These are phyloP conservation scores for Backusella tuberculispora DNA, from an alignment of 192 early-diverging fungal genomes.

Conservation along the genomic window DNA sequence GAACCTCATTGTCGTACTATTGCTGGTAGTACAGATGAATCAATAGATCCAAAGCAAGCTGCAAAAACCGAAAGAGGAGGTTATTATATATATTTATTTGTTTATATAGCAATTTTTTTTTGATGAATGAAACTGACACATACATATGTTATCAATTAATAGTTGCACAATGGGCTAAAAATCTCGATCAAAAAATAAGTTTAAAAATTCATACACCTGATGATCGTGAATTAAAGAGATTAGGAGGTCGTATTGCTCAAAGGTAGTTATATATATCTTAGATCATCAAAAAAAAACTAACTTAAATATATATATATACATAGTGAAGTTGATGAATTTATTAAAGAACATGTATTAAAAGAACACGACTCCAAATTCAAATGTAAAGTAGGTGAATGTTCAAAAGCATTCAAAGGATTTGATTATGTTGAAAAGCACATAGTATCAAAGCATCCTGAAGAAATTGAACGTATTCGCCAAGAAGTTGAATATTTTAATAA, in stretches of 20 bases:
- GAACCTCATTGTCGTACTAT: conserved; percentile 56
- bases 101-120: neutral
- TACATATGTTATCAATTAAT: neutral
- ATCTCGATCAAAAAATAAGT: conserved; percentile 58
- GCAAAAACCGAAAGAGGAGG: neutral
- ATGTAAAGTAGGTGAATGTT: conserved; percentile 77
- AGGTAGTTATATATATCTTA: conserved; percentile 39
- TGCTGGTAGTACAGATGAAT: conserved; percentile 29
- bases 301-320: neutral
- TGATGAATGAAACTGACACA: neutral
- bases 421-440: conserved; percentile 97
- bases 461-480: conserved; percentile 60
- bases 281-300: neutral
- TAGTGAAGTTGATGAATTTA: conserved; percentile 57
- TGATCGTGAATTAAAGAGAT: conserved; percentile 49
- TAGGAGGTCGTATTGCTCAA: conserved; percentile 55
- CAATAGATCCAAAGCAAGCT: conserved; percentile 1
- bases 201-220: conserved; percentile 47
- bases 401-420: conserved; percentile 92
- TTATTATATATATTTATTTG: neutral
- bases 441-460: conserved; percentile 82
- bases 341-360: conserved; percentile 57
- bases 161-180: conserved; percentile 58
- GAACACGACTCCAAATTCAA: conserved; percentile 86
- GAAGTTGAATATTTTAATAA: conserved; percentile 86